A percentile compares a stretch with the other conserved stretches of the same genome.
Evolutionary conservation across 495 filamentous ascomycete genomes (phyloP).

Genomic region (Tuber aestivum): DNA sequence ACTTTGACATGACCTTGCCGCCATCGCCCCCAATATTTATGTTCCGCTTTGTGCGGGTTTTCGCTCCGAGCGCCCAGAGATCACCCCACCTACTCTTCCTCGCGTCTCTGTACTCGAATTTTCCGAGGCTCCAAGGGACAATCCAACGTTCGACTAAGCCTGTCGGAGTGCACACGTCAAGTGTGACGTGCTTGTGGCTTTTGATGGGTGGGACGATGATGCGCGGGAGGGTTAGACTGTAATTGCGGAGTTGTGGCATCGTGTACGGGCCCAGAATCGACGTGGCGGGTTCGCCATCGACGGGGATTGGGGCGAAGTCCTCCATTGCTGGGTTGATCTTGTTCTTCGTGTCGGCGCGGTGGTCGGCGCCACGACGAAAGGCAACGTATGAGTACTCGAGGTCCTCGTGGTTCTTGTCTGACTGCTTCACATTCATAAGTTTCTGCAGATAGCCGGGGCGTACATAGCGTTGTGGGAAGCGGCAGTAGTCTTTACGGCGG

Average conservation of each 20-base stretch:
- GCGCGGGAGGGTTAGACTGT: conserved; percentile 69
- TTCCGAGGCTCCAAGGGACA: conserved; percentile 72
- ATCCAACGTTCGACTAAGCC: conserved; percentile 92
- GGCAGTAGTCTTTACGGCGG: conserved; percentile 82
- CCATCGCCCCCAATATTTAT: conserved; percentile 47
- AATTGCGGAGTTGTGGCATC: conserved; percentile 37
- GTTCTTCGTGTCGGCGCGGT: conserved; percentile 28
- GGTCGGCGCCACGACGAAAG: conserved; percentile 68
- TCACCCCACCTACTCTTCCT: conserved; percentile 89
- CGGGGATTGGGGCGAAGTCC: conserved; percentile 32
- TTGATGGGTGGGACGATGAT: conserved; percentile 75
- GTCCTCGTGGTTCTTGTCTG: conserved; percentile 74
- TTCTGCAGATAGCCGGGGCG: conserved; percentile 76
- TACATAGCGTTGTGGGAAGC: conserved; percentile 82
- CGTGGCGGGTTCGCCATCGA: neutral
- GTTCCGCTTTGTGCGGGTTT: conserved; percentile 62
- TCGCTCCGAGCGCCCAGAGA: conserved; percentile 90
- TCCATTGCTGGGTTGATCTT: conserved; percentile 12
- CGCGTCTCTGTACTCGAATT: conserved; percentile 79
- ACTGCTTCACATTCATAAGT: conserved; percentile 63
- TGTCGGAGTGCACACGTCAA: conserved; percentile 84
- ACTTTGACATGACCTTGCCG: conserved; percentile 21
- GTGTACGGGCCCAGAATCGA: conserved; percentile 40
- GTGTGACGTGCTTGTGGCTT: conserved; percentile 73
- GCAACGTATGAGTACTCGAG: conserved; percentile 82